These are phyloP conservation scores for Penicillium polonicum DNA, from an alignment of 2,329 filamentous ascomycete genomes.

Conservation along the genomic window DNA sequence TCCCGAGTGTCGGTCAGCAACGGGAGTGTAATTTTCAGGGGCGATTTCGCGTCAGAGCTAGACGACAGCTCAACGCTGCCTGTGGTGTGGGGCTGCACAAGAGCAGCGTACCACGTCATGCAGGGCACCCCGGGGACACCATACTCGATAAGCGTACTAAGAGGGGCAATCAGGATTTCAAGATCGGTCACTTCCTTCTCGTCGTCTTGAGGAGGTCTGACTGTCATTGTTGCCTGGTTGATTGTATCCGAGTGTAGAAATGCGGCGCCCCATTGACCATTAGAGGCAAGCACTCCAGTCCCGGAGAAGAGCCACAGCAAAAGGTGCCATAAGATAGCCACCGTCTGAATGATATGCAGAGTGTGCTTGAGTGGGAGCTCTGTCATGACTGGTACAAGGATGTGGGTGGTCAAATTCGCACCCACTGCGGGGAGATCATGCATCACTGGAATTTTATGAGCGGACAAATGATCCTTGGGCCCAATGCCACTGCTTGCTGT, in stretches of 20 bases:
- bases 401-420: background rate
- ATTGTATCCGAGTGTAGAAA: slow-evolving; percentile 1
- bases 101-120: slow-evolving; percentile 4
- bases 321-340: slow-evolving; percentile 3
- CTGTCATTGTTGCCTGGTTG: background rate
- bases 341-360: slow-evolving; percentile 3
- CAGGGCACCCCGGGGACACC: slow-evolving; percentile 2
- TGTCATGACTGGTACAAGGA: slow-evolving; percentile 4
- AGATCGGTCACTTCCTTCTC: slow-evolving; percentile 1
- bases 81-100: background rate
- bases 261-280: slow-evolving; percentile 4
- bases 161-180: background rate
- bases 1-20: background rate
- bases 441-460: background rate
- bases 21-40: background rate
- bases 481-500: background rate
- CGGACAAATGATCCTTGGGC: background rate
- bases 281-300: slow-evolving; percentile 1
- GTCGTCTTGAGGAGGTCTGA: background rate
- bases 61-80: background rate
- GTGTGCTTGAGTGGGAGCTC: slow-evolving; percentile 3
- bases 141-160: slow-evolving; percentile 2
- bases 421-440: slow-evolving; percentile 1
- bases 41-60: background rate
- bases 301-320: slow-evolving; percentile 2